Evolutionary conservation across 176 grass and related monocot genomes (phyloP).

Genomic region (Zea mays): DNA sequence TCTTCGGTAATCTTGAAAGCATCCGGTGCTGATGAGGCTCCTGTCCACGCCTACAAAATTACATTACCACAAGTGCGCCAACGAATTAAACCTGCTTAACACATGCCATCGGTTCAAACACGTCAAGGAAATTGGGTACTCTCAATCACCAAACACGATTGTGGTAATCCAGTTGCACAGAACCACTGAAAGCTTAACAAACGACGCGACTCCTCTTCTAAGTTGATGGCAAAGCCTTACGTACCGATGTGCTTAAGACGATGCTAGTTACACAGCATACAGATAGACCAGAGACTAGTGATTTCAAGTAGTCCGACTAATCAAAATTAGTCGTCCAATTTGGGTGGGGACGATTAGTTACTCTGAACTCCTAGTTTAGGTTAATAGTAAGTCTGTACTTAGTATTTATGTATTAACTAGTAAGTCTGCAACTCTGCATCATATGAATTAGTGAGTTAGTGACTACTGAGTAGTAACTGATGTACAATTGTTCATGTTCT

Average conservation of each 20-base stretch:
- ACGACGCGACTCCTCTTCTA: neutral
- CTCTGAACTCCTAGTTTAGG: too few relatives aligned
- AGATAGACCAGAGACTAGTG: neutral
- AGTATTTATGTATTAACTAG: too few relatives aligned
- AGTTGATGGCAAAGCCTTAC: neutral
- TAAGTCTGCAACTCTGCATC: too few relatives aligned
- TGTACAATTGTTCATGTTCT: too few relatives aligned
- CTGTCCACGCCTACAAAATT: constrained; percentile 66
- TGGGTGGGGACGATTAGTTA: too few relatives aligned
- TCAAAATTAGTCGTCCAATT: too few relatives aligned
- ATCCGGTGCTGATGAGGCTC: constrained; percentile 59
- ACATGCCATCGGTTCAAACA: neutral
- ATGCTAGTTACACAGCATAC: neutral
- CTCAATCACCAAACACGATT: neutral
- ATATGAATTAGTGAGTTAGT: too few relatives aligned
- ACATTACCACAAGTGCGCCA: constrained; percentile 14
- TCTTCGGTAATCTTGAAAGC: constrained; percentile 69
- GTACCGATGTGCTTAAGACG: neutral
- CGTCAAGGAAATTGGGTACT: neutral
- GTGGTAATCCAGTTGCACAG: constrained; percentile 3
- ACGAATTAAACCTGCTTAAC: neutral
- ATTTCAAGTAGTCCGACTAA: too few relatives aligned
- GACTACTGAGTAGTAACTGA: too few relatives aligned
- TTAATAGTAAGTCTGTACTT: too few relatives aligned
- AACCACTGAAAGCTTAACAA: neutral